These are phyloP conservation scores for Chaetomium strumarium DNA, from an alignment of 2,329 filamentous ascomycete species.

Conservation along the genomic window DNA sequence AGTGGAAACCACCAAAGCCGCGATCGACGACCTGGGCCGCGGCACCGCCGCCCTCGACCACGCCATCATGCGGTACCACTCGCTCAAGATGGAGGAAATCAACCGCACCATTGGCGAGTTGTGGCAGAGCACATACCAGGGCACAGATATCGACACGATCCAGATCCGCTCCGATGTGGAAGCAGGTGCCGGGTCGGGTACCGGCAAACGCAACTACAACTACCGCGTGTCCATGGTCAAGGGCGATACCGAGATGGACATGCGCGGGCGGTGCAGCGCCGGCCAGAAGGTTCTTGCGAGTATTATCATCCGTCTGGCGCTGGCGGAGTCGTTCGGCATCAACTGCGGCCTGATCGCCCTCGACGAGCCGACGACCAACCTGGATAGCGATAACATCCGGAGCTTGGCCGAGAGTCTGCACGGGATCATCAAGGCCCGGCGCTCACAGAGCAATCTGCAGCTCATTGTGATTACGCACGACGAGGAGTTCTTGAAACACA, in stretches of 20 bases:
- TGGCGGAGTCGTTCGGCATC: slow-evolving; percentile 93
- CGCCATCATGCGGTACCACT: slow-evolving; percentile 95
- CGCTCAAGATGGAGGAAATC: slow-evolving; percentile 96
- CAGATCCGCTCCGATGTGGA: slow-evolving; percentile 91
- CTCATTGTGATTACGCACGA: slow-evolving; percentile 98
- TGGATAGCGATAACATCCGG: slow-evolving; percentile 91
- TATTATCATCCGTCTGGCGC: slow-evolving; percentile 93
- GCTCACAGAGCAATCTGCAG: slow-evolving; percentile 90
- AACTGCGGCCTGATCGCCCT: slow-evolving; percentile 95
- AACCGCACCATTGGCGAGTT: slow-evolving; percentile 91
- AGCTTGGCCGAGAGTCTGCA: slow-evolving; percentile 79
- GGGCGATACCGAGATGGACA: slow-evolving; percentile 96
- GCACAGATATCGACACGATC: slow-evolving; percentile 95
- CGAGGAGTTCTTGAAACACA: slow-evolving; percentile 87
- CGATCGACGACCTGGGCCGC: slow-evolving; percentile 80
- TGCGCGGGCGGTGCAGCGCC: slow-evolving; percentile 94
- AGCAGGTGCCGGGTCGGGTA: slow-evolving; percentile 32
- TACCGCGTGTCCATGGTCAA: slow-evolving; percentile 98
- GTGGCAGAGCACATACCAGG: slow-evolving; percentile 96
- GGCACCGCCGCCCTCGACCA: slow-evolving; percentile 84
- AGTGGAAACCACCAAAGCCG: slow-evolving; percentile 86
- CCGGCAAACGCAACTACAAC: slow-evolving; percentile 81
- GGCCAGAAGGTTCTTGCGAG: slow-evolving; percentile 94
- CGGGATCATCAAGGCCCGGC: slow-evolving; percentile 76
- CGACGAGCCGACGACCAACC: slow-evolving; percentile 95